phyloP scores from a whole-genome alignment of 352 stramenopile genomes.

The Phytophthora foliorum region DNA sequence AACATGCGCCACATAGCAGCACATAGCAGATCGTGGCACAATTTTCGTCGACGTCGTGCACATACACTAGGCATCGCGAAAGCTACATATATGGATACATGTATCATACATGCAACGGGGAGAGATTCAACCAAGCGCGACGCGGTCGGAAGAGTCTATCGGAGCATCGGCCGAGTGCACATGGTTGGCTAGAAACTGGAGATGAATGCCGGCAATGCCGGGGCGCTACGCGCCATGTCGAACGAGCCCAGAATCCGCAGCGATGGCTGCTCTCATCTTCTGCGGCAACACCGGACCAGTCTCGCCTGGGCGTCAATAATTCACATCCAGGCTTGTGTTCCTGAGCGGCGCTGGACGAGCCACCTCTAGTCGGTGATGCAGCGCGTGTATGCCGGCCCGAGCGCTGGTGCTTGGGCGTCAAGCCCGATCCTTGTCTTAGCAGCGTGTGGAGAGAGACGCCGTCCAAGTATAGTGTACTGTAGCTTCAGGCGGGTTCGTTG shows the following conservation, averaged over 20 bases:
- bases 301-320: slow-evolving; percentile 38
- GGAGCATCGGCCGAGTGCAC: slow-evolving; percentile 25
- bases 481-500: background rate
- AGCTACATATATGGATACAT: too few species aligned
- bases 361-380: slow-evolving; percentile 17
- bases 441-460: too few species aligned
- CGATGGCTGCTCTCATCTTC: slow-evolving; percentile 52
- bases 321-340: slow-evolving; percentile 45
- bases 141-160: slow-evolving; percentile 29
- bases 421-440: too few species aligned
- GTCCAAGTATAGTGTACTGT: too few species aligned
- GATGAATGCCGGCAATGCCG: slow-evolving; percentile 24
- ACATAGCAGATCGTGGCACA: slow-evolving; percentile 27
- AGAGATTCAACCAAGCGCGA: slow-evolving; percentile 18
- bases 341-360: slow-evolving; percentile 41
- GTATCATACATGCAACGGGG: slow-evolving; percentile 27
- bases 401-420: too few species aligned
- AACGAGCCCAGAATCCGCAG: slow-evolving; percentile 43
- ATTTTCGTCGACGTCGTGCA: slow-evolving; percentile 30
- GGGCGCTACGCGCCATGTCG: slow-evolving; percentile 17
- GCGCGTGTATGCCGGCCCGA: background rate
- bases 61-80: slow-evolving; percentile 11
- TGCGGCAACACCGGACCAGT: slow-evolving; percentile 43
- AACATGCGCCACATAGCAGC: slow-evolving; percentile 32
- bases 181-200: slow-evolving; percentile 32